phyloP scores from a whole-genome alignment of 2,329 filamentous ascomycete genomes.

The Fusarium sp. region DNA sequence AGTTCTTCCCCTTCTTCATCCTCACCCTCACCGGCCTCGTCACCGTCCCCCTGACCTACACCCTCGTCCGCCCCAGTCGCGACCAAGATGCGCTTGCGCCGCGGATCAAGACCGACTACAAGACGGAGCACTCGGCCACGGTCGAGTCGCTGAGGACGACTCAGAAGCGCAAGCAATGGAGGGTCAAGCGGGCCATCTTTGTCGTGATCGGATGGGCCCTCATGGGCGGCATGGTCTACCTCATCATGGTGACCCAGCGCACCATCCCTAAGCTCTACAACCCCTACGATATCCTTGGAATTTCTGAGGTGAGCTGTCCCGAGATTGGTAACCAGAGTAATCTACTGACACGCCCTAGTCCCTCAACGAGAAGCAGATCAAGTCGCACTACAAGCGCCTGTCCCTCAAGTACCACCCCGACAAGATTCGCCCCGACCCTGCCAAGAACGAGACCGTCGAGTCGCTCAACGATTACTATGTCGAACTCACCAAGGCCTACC shows the following conservation, averaged over 20 bases:
- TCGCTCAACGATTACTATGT: slow-evolving; percentile 89
- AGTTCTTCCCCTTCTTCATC: slow-evolving; percentile 99
- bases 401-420: slow-evolving; percentile 92
- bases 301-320: slow-evolving; percentile 74
- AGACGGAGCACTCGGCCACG: slow-evolving; percentile 83
- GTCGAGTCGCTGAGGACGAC: slow-evolving; percentile 85
- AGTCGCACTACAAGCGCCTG: slow-evolving; percentile 87
- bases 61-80: slow-evolving; percentile 80
- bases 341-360: slow-evolving; percentile 61
- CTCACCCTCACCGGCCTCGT: slow-evolving; percentile 88
- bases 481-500: slow-evolving; percentile 97
- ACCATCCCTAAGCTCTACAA: slow-evolving; percentile 87
- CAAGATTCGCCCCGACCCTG: slow-evolving; percentile 84
- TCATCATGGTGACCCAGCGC: slow-evolving; percentile 83
- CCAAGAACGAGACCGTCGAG: slow-evolving; percentile 91
- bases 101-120: slow-evolving; percentile 84
- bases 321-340: not conserved
- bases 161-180: slow-evolving; percentile 90
- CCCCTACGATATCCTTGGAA: slow-evolving; percentile 92
- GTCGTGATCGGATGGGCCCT: slow-evolving; percentile 82
- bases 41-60: slow-evolving; percentile 91
- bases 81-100: slow-evolving; percentile 83
- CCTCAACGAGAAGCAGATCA: slow-evolving; percentile 89
- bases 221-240: slow-evolving; percentile 91
- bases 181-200: slow-evolving; percentile 83